Evolutionary conservation across 2,329 filamentous ascomycete genomes (phyloP).

Genomic region (Arthrocladium fulminans): DNA sequence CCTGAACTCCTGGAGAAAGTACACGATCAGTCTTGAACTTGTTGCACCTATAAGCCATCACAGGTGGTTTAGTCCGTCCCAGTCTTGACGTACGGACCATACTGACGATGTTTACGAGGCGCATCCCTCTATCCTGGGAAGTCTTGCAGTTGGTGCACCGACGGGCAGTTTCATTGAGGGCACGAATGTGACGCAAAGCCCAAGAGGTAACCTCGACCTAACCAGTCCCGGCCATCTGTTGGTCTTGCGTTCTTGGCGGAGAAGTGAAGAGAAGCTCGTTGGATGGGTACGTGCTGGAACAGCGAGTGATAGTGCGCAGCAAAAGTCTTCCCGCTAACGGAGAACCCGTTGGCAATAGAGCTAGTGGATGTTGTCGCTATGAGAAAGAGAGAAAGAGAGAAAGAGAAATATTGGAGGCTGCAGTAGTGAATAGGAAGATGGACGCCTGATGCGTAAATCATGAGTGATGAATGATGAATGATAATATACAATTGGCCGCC

Average conservation of each 20-base stretch:
- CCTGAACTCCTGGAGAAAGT: conserved; percentile 48
- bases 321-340: conserved; percentile 15
- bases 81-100: conserved; percentile 55
- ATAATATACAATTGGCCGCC: neutral
- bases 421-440: neutral
- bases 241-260: conserved; percentile 56
- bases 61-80: conserved; percentile 49
- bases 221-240: conserved; percentile 48
- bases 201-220: conserved; percentile 43
- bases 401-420: neutral
- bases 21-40: conserved; percentile 45
- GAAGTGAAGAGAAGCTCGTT: conserved; percentile 54
- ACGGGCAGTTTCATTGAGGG: conserved; percentile 48
- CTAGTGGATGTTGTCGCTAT: conserved; percentile 17
- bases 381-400: neutral
- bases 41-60: conserved; percentile 52
- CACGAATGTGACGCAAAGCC: conserved; percentile 38
- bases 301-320: conserved; percentile 38
- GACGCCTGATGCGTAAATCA: too few relatives aligned
- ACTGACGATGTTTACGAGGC: conserved; percentile 43
- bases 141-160: conserved; percentile 55
- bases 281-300: conserved; percentile 61
- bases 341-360: conserved; percentile 17
- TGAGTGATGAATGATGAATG: neutral
- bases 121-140: conserved; percentile 47